These are phyloP conservation scores for Cryphonectria parasitica DNA, from an alignment of 2,329 filamentous ascomycete species.

Conservation along the genomic window DNA sequence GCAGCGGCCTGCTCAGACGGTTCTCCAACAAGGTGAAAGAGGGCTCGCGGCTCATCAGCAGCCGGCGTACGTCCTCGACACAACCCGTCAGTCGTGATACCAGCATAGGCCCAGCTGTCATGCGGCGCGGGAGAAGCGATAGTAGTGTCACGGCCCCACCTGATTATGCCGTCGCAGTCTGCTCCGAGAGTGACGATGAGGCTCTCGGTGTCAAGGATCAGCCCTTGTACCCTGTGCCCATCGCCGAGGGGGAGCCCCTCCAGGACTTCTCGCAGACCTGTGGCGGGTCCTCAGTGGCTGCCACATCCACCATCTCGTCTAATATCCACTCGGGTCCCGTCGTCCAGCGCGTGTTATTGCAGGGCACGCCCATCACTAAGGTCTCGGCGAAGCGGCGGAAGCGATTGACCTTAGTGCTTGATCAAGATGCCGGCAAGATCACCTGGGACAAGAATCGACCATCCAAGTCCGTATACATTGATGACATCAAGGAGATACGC, in stretches of 20 bases:
- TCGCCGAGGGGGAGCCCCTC: conserved; percentile 47
- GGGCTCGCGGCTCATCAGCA: conserved; percentile 25
- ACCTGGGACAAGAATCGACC: conserved; percentile 82
- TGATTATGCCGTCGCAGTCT: conserved; percentile 49
- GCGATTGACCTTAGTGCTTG: conserved; percentile 71
- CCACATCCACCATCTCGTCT: conserved; percentile 40
- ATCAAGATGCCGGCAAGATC: conserved; percentile 83
- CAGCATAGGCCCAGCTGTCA: conserved; percentile 86
- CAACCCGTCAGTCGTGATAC: conserved; percentile 79
- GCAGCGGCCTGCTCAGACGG: conserved; percentile 70
- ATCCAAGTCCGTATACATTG: conserved; percentile 87
- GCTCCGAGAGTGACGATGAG: conserved; percentile 59
- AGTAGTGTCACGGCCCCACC: conserved; percentile 75
- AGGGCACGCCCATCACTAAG: conserved; percentile 79
- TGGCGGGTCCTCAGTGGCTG: conserved; percentile 51
- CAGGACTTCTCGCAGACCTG: conserved; percentile 55
- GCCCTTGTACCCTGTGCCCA: conserved; percentile 46
- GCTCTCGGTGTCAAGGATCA: conserved; percentile 57
- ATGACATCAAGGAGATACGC: conserved; percentile 91
- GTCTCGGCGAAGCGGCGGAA: conserved; percentile 85
- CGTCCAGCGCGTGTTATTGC: conserved; percentile 75
- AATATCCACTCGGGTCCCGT: conserved; percentile 66
- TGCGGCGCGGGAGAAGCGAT: conserved; percentile 79
- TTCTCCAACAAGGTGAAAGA: conserved; percentile 81
- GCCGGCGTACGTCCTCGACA: conserved; percentile 77